phyloP scores from a whole-genome alignment of 352 stramenopile genomes.

The Pythium brassicae region DNA sequence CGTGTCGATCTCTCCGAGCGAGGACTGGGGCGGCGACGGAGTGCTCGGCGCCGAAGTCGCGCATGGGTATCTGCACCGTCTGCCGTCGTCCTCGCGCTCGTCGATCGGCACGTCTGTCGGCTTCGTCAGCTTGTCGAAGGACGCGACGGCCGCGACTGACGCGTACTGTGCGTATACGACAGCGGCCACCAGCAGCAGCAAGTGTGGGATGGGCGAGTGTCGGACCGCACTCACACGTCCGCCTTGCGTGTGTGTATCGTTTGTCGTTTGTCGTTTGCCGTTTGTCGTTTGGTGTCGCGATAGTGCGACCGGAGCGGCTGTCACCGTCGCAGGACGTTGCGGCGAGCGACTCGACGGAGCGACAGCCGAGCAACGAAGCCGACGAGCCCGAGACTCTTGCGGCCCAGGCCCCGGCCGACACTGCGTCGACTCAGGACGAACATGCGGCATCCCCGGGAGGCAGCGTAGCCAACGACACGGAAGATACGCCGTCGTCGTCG shows the following conservation, averaged over 20 bases:
- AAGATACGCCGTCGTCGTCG: too few relatives aligned
- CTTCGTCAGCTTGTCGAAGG: constrained; percentile 71
- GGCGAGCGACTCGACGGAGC: too few relatives aligned
- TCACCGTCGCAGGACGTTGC: neutral
- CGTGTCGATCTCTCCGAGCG: constrained; percentile 77
- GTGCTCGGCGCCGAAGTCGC: constrained; percentile 94
- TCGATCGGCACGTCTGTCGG: constrained; percentile 69
- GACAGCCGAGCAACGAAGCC: neutral
- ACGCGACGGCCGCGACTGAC: constrained; percentile 73
- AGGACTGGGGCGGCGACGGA: constrained; percentile 88
- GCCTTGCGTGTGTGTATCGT: neutral
- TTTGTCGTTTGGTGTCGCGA: neutral
- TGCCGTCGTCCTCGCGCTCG: constrained; percentile 68
- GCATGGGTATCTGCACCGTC: constrained; percentile 94
- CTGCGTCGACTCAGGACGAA: too few relatives aligned
- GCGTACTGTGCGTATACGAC: constrained; percentile 52
- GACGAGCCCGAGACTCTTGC: neutral
- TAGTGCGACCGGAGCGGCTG: constrained; percentile 12
- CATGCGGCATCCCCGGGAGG: too few relatives aligned
- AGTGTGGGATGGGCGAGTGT: neutral
- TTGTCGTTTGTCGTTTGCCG: neutral
- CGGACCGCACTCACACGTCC: too few relatives aligned
- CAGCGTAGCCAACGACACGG: too few relatives aligned
- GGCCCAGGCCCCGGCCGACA: too few relatives aligned
- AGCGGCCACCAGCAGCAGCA: too few relatives aligned